Percentiles rank a stretch among this genome's conserved stretches.
phyloP scores from a whole-genome alignment of 108 stramenopile species.

The Epithemia pelagica region DNA sequence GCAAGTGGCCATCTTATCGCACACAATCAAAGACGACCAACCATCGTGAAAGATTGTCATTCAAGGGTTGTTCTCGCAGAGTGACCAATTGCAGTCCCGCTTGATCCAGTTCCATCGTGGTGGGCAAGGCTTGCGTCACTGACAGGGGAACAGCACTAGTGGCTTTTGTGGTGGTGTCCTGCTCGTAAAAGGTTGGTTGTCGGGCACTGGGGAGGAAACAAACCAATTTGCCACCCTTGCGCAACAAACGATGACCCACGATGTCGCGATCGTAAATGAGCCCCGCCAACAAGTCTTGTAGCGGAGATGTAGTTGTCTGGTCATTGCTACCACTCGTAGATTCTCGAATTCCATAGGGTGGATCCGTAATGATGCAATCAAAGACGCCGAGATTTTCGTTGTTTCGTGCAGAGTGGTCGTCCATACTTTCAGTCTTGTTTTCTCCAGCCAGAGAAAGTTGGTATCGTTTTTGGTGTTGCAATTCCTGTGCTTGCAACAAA shows the following conservation, averaged over 20 bases:
- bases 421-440: conserved; percentile 16
- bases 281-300: conserved; percentile 43
- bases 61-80: conserved; percentile 51
- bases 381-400: conserved; percentile 27
- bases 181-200: neutral
- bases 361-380: conserved; percentile 73
- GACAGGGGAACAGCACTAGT: neutral
- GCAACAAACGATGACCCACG: conserved; percentile 38
- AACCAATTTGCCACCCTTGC: conserved; percentile 46
- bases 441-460: neutral
- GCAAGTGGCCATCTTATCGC: too few relatives aligned
- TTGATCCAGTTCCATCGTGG: conserved; percentile 10
- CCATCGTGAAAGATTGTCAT: conserved; percentile 64
- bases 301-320: conserved; percentile 29
- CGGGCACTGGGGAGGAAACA: conserved; percentile 53
- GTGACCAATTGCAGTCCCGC: conserved; percentile 48
- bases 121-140: conserved; percentile 24
- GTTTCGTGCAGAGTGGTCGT: neutral
- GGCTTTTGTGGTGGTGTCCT: neutral
- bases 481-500: conserved; percentile 5
- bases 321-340: conserved; percentile 11
- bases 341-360: conserved; percentile 76
- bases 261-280: conserved; percentile 41
- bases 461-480: neutral
- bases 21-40: conserved; percentile 47